Base-by-base conservation (phyloP, 768 basidiomycete species). In the Agrocybe chaxingu region DNA sequence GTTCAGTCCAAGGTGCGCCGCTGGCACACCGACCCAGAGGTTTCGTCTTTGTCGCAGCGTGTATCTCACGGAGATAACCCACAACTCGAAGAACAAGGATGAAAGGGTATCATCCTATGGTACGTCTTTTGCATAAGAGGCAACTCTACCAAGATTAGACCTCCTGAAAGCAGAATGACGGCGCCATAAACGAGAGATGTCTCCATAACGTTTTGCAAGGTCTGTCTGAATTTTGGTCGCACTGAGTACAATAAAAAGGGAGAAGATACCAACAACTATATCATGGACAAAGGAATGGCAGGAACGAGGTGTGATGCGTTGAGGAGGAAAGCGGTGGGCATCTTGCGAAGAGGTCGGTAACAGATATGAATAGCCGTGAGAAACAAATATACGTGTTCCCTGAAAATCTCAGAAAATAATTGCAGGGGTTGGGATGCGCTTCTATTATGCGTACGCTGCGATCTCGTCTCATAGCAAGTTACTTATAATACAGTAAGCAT, bases 31-130 rank as follows among this genome's bases (percentile, higher is more conserved):
- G 73, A 78, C 80, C 85, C 73, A 61, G 53, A 50, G 51, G 52
- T 74, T 62, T 87, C 89, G 83, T 87, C 89, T 58, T 78, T 67
- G 76, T 71, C 71, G 63, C 72, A 74, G 79, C 88, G 87, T 77
- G 63, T 64, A 65, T 52, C 66, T 60, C 55, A 58, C 45, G 52
- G 59, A 59, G 62, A 70, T 56, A 68, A 75, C 89, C 84, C 83
- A 69, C 60, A 63, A 74, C 85, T 91, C 89, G 74, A 87, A 91
- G 89, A 91, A 92, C 89, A 92, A 92, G 89, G 89, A 92, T 92
- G 89, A 89, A 80, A 66, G 71, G 74, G 72, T 68, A 57, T 71
- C 85, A 88, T 89, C 88, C 69, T 61, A 51, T 13, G 51, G 37
- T 34, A 16, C 34, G 41, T 18, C 52, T 16, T 24, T 24, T 24